Percentiles rank a stretch among this genome's conserved stretches.
These are phyloP conservation scores for Lachancea dasiensis DNA, from an alignment of 805 yeast genomes.

Conservation along the genomic window DNA sequence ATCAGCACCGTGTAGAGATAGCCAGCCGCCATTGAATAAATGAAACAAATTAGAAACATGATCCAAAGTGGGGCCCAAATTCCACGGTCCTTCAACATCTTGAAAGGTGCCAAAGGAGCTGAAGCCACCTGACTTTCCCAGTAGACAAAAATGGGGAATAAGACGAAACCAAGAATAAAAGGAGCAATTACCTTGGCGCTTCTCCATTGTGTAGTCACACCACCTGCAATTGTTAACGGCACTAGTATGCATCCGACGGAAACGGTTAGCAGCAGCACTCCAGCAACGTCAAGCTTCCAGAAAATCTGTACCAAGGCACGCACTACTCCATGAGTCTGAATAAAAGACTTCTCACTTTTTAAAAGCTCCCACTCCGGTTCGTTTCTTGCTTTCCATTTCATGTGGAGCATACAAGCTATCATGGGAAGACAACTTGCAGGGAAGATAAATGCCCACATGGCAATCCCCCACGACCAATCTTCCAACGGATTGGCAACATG, in stretches of 20 bases:
- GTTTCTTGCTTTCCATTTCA: slow-evolving; percentile 47
- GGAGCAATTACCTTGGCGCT: slow-evolving; percentile 61
- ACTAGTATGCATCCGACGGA: slow-evolving; percentile 59
- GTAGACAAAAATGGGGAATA: slow-evolving; percentile 48
- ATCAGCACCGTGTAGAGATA: slow-evolving; percentile 60
- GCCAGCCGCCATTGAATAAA: slow-evolving; percentile 65
- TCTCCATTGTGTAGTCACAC: slow-evolving; percentile 48
- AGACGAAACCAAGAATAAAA: slow-evolving; percentile 55
- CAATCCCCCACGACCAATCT: slow-evolving; percentile 69
- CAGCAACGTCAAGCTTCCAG: slow-evolving; percentile 65
- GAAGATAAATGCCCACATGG: slow-evolving; percentile 74
- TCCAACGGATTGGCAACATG: slow-evolving; percentile 29
- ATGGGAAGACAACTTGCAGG: slow-evolving; percentile 60
- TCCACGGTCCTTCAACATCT: slow-evolving; percentile 58
- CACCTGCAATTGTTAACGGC: slow-evolving; percentile 74
- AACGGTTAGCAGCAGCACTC: slow-evolving; percentile 49
- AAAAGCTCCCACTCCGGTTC: slow-evolving; percentile 46
- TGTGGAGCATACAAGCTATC: slow-evolving; percentile 45
- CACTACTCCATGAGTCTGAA: slow-evolving; percentile 34
- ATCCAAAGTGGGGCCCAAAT: slow-evolving; percentile 63
- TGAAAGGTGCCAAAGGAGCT: slow-evolving; percentile 58
- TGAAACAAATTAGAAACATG: slow-evolving; percentile 52
- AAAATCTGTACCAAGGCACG: slow-evolving; percentile 36
- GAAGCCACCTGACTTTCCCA: slow-evolving; percentile 55
- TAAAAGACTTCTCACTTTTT: slow-evolving; percentile 35